Evolutionary conservation across 352 stramenopile genomes (phyloP).

Genomic region (Globisporangium lucens): DNA sequence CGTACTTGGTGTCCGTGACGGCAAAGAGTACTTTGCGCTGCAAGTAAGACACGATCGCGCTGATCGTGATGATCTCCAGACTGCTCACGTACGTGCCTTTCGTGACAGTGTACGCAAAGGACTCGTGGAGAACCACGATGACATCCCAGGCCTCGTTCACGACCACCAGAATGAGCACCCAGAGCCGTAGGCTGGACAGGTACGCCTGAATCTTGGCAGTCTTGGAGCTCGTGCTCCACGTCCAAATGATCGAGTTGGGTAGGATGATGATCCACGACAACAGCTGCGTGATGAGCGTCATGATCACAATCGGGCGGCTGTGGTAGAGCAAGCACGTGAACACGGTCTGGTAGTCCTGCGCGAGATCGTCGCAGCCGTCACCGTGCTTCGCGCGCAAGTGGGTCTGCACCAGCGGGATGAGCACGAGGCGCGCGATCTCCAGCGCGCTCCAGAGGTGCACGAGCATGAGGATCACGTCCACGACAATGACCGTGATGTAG

Average conservation of each 20-base stretch:
- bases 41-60: conserved; percentile 16
- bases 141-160: conserved; percentile 30
- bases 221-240: conserved; percentile 31
- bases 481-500: conserved; percentile 13
- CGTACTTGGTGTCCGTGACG: conserved; percentile 27
- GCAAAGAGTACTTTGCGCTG: conserved; percentile 19
- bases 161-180: conserved; percentile 31
- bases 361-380: conserved; percentile 23
- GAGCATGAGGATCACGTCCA: conserved; percentile 29
- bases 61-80: conserved; percentile 31
- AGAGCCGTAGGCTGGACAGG: conserved; percentile 33
- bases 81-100: conserved; percentile 35
- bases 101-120: conserved; percentile 29
- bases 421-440: conserved; percentile 26
- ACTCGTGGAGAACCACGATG: conserved; percentile 30
- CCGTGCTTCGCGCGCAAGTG: conserved; percentile 14
- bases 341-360: conserved; percentile 22
- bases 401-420: conserved; percentile 17
- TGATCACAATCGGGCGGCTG: conserved; percentile 28
- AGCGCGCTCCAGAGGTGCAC: conserved; percentile 28
- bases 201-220: conserved; percentile 33
- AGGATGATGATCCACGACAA: conserved; percentile 57
- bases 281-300: conserved; percentile 27
- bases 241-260: conserved; percentile 44
- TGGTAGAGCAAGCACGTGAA: conserved; percentile 39